A percentile compares a stretch with the other conserved stretches of the same genome.
phyloP scores from a whole-genome alignment of 106 monocot species.

The Gastrodia elata region DNA sequence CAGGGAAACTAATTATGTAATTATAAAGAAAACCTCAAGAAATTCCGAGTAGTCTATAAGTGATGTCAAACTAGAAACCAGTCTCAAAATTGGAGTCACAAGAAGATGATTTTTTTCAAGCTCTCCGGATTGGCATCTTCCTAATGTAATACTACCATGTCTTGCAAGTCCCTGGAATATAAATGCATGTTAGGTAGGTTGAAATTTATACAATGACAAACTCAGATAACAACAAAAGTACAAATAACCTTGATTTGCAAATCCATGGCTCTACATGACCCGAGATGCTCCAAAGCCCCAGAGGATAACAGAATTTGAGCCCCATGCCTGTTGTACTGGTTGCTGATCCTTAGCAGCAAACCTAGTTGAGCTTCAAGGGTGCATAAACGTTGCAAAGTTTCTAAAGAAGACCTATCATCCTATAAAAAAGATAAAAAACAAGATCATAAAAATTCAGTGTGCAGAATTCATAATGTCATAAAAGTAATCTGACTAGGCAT shows the following conservation, averaged over 20 bases:
- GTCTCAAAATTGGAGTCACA: conserved; percentile 64
- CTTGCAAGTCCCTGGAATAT: conserved; percentile 28
- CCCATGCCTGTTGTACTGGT: conserved; percentile 69
- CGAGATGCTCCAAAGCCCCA: conserved; percentile 66
- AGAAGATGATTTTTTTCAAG: conserved; percentile 38
- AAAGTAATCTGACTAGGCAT: no score
- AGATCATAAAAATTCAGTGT: neutral
- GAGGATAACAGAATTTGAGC: conserved; percentile 83
- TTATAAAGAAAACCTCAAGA: conserved; percentile 46
- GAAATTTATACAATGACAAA: conserved; percentile 2
- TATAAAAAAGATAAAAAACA: conserved; percentile 15
- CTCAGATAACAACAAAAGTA: neutral
- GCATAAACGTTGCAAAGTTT: conserved; percentile 57
- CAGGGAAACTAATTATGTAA: neutral
- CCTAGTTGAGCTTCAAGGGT: conserved; percentile 72
- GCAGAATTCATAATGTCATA: neutral
- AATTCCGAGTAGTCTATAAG: conserved; percentile 68
- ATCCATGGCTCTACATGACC: conserved; percentile 39
- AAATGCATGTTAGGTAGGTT: neutral
- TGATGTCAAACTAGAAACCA: conserved; percentile 74
- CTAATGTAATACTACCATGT: conserved; percentile 8
- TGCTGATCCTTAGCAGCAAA: conserved; percentile 69
- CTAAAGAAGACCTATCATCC: conserved; percentile 47
- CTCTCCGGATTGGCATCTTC: conserved; percentile 26
- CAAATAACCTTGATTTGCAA: conserved; percentile 48